Conservation (phyloP, 2,329 filamentous ascomycete species). For the Fusarium virguliforme region DNA sequence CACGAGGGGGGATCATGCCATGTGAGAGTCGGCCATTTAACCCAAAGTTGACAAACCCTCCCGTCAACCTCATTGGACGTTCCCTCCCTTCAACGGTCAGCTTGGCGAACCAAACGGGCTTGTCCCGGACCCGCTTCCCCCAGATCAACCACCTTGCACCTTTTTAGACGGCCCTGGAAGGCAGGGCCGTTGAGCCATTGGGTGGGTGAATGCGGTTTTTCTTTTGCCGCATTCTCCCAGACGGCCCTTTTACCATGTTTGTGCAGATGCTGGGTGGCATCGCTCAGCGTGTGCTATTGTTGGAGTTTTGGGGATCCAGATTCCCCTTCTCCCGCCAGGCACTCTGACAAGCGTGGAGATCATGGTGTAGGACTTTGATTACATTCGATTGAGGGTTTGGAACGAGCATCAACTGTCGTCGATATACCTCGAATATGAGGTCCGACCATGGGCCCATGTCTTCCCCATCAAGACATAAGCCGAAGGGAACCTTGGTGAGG, state of each 20-base stretch:
- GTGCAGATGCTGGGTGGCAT: constrained; percentile 14
- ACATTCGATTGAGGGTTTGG: neutral
- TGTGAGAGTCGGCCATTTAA: constrained; percentile 16
- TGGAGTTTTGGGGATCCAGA: constrained; percentile 6
- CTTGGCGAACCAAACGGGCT: constrained; percentile 11
- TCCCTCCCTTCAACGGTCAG: neutral
- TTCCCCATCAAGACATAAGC: constrained; percentile 4
- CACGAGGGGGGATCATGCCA: constrained; percentile 28
- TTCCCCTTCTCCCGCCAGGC: neutral
- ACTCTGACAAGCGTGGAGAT: neutral
- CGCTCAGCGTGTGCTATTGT: constrained; percentile 21
- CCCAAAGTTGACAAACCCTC: constrained; percentile 9
- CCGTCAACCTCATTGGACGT: neutral
- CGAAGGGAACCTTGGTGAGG: constrained; percentile 18
- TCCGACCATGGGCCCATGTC: neutral
- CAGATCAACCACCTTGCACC: constrained; percentile 31
- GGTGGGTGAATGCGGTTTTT: constrained; percentile 45
- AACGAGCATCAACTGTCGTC: neutral
- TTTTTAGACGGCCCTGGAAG: constrained; percentile 26
- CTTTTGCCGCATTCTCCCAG: constrained; percentile 51
- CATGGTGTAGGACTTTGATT: neutral
- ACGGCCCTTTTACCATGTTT: constrained; percentile 42
- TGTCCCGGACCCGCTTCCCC: constrained; percentile 28
- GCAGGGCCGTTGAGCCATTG: constrained; percentile 32
- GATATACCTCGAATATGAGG: neutral